Conservation (phyloP, 2,329 filamentous ascomycete species). For the Alternaria atra region DNA sequence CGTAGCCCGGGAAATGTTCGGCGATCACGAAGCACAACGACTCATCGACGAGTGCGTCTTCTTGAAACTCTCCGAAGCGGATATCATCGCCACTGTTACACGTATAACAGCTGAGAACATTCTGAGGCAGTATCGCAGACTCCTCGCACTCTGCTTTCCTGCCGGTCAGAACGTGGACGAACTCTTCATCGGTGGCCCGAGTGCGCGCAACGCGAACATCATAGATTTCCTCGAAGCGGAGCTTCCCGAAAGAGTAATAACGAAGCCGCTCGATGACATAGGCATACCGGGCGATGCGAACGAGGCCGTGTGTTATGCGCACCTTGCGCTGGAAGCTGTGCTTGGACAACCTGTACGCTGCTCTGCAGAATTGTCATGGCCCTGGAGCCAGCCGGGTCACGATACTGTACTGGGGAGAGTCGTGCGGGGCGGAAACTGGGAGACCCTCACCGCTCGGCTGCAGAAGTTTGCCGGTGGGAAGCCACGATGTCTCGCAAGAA, state of each 20-base stretch:
- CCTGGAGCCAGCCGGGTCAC: constrained; percentile 2
- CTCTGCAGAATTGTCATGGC: neutral
- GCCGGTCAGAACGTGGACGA: constrained; percentile 58
- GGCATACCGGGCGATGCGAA: constrained; percentile 67
- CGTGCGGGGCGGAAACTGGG: constrained; percentile 28
- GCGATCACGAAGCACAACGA: constrained; percentile 64
- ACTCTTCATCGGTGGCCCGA: constrained; percentile 69
- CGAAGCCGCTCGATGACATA: constrained; percentile 64
- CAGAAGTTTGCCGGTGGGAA: constrained; percentile 26
- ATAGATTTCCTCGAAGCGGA: constrained; percentile 59
- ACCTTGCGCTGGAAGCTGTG: constrained; percentile 67
- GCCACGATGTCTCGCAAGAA: constrained; percentile 1
- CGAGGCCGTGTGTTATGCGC: constrained; percentile 68
- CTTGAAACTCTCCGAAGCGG: constrained; percentile 59
- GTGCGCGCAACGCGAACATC: constrained; percentile 68
- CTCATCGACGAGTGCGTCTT: constrained; percentile 59
- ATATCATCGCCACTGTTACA: constrained; percentile 67
- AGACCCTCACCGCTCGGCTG: constrained; percentile 13
- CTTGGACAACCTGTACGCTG: constrained; percentile 16
- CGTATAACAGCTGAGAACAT: constrained; percentile 68
- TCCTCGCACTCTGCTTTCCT: constrained; percentile 51
- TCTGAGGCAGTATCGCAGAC: constrained; percentile 60
- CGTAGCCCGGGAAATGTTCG: constrained; percentile 68
- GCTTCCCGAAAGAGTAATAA: constrained; percentile 61
- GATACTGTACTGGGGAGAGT: constrained; percentile 17